phyloP scores from a whole-genome alignment of 371 early-diverging fungal species.

The Mucor mucedo region DNA sequence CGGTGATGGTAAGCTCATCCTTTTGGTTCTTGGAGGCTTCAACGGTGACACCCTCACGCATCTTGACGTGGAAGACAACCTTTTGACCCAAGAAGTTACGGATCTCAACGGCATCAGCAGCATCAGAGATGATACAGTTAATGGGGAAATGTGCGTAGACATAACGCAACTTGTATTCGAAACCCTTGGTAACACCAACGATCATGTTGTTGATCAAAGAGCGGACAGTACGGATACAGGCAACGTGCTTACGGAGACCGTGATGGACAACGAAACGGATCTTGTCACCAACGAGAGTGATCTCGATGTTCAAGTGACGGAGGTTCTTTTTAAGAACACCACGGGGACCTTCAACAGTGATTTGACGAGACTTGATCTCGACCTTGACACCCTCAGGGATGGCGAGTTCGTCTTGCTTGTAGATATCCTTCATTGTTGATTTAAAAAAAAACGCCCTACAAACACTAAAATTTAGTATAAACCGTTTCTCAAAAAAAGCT shows the following conservation, averaged over 20 bases:
- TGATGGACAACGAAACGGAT: constrained; percentile 95
- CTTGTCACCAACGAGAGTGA: constrained; percentile 55
- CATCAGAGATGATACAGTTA: constrained; percentile 92
- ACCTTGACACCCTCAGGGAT: constrained; percentile 83
- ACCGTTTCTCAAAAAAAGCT: background rate
- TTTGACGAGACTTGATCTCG: constrained; percentile 76
- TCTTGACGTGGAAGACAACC: constrained; percentile 86
- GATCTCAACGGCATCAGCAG: constrained; percentile 90
- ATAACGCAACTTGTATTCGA: constrained; percentile 99
- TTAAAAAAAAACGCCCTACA: constrained; percentile 23
- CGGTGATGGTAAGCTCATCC: constrained; percentile 96
- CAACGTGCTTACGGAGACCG: constrained; percentile 97
- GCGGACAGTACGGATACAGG: constrained; percentile 97
- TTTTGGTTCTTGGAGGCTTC: constrained; percentile 87
- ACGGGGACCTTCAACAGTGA: constrained; percentile 87
- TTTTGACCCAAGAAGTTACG: constrained; percentile 99
- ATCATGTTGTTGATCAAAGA: constrained; percentile 98
- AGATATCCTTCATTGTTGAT: constrained; percentile 68
- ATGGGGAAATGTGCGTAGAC: constrained; percentile 99
- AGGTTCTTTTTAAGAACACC: constrained; percentile 92
- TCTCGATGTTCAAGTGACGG: constrained; percentile 94
- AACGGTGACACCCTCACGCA: constrained; percentile 93
- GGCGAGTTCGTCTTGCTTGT: constrained; percentile 80
- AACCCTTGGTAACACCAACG: constrained; percentile 99
- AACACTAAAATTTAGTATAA: background rate